Percentiles rank a stretch among this genome's conserved stretches.
Conservation (phyloP, 352 stramenopile genomes). For the Phytophthora constricta region DNA sequence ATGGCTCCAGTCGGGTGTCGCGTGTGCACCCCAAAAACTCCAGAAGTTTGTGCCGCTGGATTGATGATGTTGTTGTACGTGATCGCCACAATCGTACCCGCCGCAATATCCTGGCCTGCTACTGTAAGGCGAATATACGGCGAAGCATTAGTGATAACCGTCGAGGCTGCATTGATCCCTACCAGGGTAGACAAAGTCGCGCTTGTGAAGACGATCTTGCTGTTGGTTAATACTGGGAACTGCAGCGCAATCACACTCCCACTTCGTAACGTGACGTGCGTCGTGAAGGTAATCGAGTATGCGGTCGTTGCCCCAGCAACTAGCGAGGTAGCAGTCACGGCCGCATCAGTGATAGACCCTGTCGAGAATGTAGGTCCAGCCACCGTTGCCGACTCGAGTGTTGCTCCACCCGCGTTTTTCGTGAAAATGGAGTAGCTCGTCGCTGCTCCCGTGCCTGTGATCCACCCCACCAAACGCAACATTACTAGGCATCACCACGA, state of each 20-base stretch:
- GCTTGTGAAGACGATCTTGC: constrained; percentile 42
- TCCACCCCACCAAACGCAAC: background rate
- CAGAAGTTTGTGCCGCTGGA: constrained; percentile 43
- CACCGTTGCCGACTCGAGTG: constrained; percentile 49
- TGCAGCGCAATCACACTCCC: constrained; percentile 52
- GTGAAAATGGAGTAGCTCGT: constrained; percentile 52
- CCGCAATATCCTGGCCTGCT: constrained; percentile 34
- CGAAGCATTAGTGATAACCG: constrained; percentile 29
- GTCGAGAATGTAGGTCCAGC: constrained; percentile 37
- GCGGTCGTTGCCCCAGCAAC: constrained; percentile 39
- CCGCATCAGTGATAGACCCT: constrained; percentile 31
- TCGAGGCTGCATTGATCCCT: constrained; percentile 42
- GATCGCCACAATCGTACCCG: constrained; percentile 38
- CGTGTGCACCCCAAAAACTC: constrained; percentile 51
- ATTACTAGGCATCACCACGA: background rate
- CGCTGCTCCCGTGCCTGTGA: constrained; percentile 48
- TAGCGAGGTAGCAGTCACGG: constrained; percentile 32
- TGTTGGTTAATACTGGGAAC: constrained; percentile 49
- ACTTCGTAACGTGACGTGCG: constrained; percentile 42
- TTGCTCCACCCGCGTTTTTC: constrained; percentile 24
- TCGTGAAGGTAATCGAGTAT: constrained; percentile 55
- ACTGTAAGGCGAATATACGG: constrained; percentile 49
- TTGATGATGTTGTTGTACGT: constrained; percentile 61
- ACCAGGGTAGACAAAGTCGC: constrained; percentile 26
- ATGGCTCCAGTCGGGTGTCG: constrained; percentile 44